Conservation (phyloP, 129 eudicot species). For the Tagetes patula region DNA sequence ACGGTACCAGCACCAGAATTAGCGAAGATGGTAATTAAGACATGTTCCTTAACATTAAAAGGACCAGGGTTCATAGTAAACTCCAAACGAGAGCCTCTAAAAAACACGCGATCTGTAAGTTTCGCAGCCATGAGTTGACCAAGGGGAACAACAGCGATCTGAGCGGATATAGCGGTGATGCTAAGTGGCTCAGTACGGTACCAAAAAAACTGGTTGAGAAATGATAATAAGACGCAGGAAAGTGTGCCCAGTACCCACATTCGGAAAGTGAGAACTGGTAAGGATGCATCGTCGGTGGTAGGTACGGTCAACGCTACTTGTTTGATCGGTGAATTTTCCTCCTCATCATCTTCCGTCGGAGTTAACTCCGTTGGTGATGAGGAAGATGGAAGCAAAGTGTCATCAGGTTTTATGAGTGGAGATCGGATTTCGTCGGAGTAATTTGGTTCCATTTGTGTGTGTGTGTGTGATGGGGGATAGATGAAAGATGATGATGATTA, state of each 20-base stretch:
- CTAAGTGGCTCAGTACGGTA: constrained; percentile 85
- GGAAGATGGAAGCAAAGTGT: constrained; percentile 9
- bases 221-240: constrained; percentile 71
- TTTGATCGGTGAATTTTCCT: constrained; percentile 67
- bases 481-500: neutral
- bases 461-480: neutral
- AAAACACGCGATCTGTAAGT: constrained; percentile 60
- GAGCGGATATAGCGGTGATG: constrained; percentile 96
- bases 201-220: constrained; percentile 96
- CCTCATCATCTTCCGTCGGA: neutral
- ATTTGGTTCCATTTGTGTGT: constrained; percentile 36
- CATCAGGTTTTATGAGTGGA: constrained; percentile 41
- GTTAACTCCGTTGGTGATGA: constrained; percentile 14
- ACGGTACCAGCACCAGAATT: constrained; percentile 93
- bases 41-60: constrained; percentile 92
- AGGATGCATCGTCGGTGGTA: constrained; percentile 69
- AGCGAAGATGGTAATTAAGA: constrained; percentile 83
- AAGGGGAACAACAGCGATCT: constrained; percentile 88
- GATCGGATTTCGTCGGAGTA: constrained; percentile 43
- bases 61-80: constrained; percentile 94
- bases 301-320: constrained; percentile 98
- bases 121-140: constrained; percentile 95
- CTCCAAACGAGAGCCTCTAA: constrained; percentile 61
- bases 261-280: constrained; percentile 88
- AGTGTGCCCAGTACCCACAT: constrained; percentile 91